Evolutionary conservation across 1,284 basidiomycete genomes (phyloP).

Genomic region (Lignosus rhinocerotis): DNA sequence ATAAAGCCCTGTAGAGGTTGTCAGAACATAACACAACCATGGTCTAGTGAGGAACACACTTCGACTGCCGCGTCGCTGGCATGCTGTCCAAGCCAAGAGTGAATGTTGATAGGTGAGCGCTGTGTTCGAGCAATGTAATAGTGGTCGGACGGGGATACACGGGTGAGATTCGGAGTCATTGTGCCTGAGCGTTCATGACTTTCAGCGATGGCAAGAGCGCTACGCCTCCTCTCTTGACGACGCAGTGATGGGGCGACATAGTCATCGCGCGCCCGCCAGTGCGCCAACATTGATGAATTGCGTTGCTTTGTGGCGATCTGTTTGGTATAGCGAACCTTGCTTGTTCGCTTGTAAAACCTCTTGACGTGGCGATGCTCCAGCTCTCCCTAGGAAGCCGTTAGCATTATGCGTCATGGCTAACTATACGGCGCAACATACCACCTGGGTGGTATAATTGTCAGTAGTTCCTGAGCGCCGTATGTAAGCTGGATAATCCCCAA

Average conservation of each 20-base stretch:
- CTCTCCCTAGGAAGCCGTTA: constrained; percentile 36
- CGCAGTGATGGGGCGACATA: not conserved
- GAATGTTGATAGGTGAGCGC: too few species aligned
- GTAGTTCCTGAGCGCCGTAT: constrained; percentile 36
- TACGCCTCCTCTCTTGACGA: not conserved
- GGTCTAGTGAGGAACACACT: too few species aligned
- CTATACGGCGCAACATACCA: constrained; percentile 29
- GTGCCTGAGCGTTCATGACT: not conserved
- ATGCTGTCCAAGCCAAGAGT: too few species aligned
- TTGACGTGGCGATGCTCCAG: constrained; percentile 36
- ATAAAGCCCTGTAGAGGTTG: constrained; percentile 34
- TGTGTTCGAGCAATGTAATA: too few species aligned
- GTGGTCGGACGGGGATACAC: not conserved
- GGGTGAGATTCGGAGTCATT: not conserved
- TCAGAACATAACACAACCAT: too few species aligned
- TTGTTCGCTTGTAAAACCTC: constrained; percentile 31
- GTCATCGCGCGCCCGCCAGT: not conserved
- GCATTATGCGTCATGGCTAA: too few species aligned
- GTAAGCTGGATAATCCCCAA: constrained; percentile 33
- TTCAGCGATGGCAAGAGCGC: not conserved
- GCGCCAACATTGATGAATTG: constrained; percentile 1
- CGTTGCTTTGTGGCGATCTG: constrained; percentile 31
- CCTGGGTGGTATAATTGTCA: constrained; percentile 36
- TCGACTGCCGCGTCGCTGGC: too few species aligned
- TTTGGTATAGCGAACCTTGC: constrained; percentile 26